phyloP scores from a whole-genome alignment of 2,329 filamentous ascomycete species.

The Colletotrichum orchidophilum region DNA sequence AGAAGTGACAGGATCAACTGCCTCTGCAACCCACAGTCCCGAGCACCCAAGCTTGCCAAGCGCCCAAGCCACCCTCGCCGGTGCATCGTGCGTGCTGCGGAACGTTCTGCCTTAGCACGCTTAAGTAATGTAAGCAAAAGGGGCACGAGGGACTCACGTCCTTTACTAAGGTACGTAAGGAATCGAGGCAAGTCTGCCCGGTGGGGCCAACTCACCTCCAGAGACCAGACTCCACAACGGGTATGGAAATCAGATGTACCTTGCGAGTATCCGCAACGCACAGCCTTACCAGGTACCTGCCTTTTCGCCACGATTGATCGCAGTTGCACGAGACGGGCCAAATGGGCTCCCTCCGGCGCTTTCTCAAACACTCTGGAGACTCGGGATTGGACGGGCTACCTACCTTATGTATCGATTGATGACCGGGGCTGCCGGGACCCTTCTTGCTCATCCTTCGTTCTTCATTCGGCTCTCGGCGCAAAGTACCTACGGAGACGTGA shows the following conservation, averaged over 20 bases:
- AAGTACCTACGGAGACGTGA: background rate
- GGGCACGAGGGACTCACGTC: background rate
- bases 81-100: background rate
- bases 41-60: too few species aligned
- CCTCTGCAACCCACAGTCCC: constrained; percentile 11
- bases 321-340: background rate
- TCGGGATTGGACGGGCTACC: background rate
- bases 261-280: background rate
- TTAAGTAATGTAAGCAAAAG: background rate
- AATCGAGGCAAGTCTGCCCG: too few species aligned
- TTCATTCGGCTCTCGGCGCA: background rate
- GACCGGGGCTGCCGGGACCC: background rate
- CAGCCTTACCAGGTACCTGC: background rate
- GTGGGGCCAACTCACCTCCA: too few species aligned
- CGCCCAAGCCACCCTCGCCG: constrained; percentile 21
- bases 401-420: background rate
- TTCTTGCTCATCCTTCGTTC: background rate
- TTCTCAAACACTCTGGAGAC: background rate
- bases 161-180: too few species aligned
- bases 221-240: too few species aligned
- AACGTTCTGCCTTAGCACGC: background rate
- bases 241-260: background rate
- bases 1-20: constrained; percentile 17
- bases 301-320: background rate
- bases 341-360: background rate